phyloP scores from a whole-genome alignment of 108 stramenopile species.

The Nitzschia sp. region DNA sequence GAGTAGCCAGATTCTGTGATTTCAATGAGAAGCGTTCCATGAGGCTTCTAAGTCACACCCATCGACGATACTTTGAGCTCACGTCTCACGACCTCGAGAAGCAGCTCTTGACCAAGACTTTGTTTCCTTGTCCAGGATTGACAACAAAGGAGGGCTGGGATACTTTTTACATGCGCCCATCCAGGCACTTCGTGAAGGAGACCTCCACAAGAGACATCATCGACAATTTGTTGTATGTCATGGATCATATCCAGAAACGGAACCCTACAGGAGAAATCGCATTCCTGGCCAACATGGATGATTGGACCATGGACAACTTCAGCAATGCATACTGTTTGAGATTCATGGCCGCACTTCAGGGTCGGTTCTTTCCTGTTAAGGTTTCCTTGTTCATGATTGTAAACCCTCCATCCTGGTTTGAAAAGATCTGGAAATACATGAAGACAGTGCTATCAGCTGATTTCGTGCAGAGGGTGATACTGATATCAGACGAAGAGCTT shows the following conservation, averaged over 20 bases:
- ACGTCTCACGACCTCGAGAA: background rate
- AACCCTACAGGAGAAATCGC: slow-evolving; percentile 39
- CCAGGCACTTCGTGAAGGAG: slow-evolving; percentile 43
- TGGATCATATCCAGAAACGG: slow-evolving; percentile 34
- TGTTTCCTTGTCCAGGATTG: slow-evolving; percentile 52
- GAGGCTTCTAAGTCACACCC: background rate
- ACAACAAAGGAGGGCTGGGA: slow-evolving; percentile 37
- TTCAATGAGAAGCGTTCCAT: background rate
- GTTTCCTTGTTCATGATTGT: slow-evolving; percentile 54
- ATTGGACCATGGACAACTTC: slow-evolving; percentile 52
- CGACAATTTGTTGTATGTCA: slow-evolving; percentile 37
- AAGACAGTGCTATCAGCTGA: slow-evolving; percentile 39
- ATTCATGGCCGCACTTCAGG: slow-evolving; percentile 50
- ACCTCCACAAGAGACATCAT: slow-evolving; percentile 39
- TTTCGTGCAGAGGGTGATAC: slow-evolving; percentile 42
- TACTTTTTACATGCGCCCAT: slow-evolving; percentile 50
- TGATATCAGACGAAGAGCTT: slow-evolving; percentile 37
- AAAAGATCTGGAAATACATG: slow-evolving; percentile 46
- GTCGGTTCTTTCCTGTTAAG: slow-evolving; percentile 37
- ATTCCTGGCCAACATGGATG: slow-evolving; percentile 55
- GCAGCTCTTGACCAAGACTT: slow-evolving; percentile 36
- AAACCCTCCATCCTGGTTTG: slow-evolving; percentile 60
- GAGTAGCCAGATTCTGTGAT: background rate
- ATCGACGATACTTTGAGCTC: background rate
- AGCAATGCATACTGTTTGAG: slow-evolving; percentile 34